phyloP scores from a whole-genome alignment of 2,329 filamentous ascomycete genomes.

The Colletotrichum godetiae region DNA sequence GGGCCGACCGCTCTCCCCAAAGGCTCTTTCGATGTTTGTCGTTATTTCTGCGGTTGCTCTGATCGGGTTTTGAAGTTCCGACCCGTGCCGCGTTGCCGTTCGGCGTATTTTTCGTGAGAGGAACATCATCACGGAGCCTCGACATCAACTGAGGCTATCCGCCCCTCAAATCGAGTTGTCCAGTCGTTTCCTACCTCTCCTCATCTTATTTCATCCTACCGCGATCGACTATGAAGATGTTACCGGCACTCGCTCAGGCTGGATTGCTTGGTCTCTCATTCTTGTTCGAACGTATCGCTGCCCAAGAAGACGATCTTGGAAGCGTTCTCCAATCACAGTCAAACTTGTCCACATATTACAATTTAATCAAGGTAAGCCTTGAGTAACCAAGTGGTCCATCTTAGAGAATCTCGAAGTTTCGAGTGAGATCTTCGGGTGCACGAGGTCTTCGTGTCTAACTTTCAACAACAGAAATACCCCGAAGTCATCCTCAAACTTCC shows the following conservation, averaged over 20 bases:
- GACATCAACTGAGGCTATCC: neutral
- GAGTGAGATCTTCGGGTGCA: no score
- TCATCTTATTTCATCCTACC: neutral
- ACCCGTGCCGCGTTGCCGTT: neutral
- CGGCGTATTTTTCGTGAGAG: neutral
- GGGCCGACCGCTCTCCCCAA: neutral
- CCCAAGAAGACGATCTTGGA: slow-evolving; percentile 49
- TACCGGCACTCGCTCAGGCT: neutral
- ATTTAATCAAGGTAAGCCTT: slow-evolving; percentile 52
- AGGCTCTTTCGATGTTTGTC: neutral
- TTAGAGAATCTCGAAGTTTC: neutral
- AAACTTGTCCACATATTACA: slow-evolving; percentile 57
- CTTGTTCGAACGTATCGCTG: slow-evolving; percentile 19
- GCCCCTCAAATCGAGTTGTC: neutral
- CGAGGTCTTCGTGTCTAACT: neutral
- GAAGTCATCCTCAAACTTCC: slow-evolving; percentile 57
- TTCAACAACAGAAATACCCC: slow-evolving; percentile 56
- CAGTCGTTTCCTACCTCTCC: no score
- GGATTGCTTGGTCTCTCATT: neutral
- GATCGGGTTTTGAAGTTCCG: neutral
- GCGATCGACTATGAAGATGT: neutral
- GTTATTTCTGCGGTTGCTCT: neutral
- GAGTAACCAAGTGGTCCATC: no score
- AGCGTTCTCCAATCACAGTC: slow-evolving; percentile 50
- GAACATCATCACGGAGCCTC: neutral